Base-by-base conservation (phyloP, 306 rosid species). In the Trichosanthes cucumerina region DNA sequence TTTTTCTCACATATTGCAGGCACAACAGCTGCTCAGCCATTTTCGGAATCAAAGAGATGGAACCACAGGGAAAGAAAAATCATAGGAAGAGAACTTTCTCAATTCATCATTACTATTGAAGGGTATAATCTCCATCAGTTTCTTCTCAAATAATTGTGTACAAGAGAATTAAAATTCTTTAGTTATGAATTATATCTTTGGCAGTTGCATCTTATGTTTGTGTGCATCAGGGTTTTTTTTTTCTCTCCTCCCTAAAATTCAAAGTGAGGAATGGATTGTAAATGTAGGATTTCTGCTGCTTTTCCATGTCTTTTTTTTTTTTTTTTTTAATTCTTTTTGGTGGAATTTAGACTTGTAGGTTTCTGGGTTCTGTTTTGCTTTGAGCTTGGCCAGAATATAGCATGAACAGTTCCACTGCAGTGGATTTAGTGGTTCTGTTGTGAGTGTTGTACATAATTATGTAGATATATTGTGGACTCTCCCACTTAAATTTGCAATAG, bases 11-110 rank as follows among this genome's bases (percentile, higher is more conserved):
- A 19, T 38, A 14, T 75, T 86, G 89, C 92, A 93, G 98, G 98
- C 97, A 79, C 98, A 88, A 41, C 97, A 93, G 83, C 96, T 93
- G 82, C 97, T 93, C 69, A 87, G 98, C 71, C 93, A 93, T 85
- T 93, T 93, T 81, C 92, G 98, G 57, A 90, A 83, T 80, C 96
- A 88, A 79, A 85, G 98, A 54, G 96, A 91, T 80, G 90, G 85
- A 80, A 84, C 87, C 13, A 75, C 81, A 31, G 90, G 86, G 79
- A 93, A 90, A 82, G 92, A 88, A 76, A 93, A 88, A 79, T 84
- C 89, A 21, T 91, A 86, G 90, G 75, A 78, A 49, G 83, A 47
- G 59, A 65, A 79, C 28, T 72, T 83, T 85, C n/a, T 39, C 14
- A 8, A 53, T 38, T 23, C 78, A 18, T 54, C 49, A 74, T 50